These are phyloP conservation scores for Fusarium penzigii DNA, from an alignment of 2,329 filamentous ascomycete species.

Conservation along the genomic window DNA sequence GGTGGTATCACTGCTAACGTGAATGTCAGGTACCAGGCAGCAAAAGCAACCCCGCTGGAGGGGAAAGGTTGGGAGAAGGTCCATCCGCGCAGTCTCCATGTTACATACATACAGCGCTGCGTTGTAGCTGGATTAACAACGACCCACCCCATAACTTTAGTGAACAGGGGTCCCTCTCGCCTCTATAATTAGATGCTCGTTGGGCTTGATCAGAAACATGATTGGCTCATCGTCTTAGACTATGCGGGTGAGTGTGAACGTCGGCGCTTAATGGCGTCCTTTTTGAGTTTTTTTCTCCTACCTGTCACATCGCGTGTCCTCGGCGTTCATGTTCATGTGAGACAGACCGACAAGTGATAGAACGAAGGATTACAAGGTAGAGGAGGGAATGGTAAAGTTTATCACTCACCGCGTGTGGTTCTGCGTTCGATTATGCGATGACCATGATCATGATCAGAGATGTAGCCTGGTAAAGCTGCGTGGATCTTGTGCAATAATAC, in stretches of 20 bases:
- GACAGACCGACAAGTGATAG: background rate
- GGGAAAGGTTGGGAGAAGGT: slow-evolving; percentile 20
- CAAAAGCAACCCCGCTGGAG: slow-evolving; percentile 17
- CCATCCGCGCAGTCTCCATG: background rate
- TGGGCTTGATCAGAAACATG: slow-evolving; percentile 1
- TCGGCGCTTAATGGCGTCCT: slow-evolving; percentile 29
- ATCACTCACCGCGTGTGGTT: too few relatives aligned
- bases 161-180: slow-evolving; percentile 9
- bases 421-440: too few relatives aligned
- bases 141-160: slow-evolving; percentile 11
- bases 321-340: background rate
- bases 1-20: too few relatives aligned
- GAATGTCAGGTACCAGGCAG: slow-evolving; percentile 1
- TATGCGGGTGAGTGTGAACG: slow-evolving; percentile 27
- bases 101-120: background rate
- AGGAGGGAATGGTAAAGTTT: too few relatives aligned
- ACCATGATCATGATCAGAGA: too few relatives aligned
- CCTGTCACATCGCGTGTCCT: slow-evolving; percentile 4
- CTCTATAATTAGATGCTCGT: slow-evolving; percentile 29
- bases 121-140: too few relatives aligned
- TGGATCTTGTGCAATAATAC: too few relatives aligned
- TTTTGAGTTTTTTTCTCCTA: slow-evolving; percentile 1
- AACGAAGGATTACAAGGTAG: too few relatives aligned
- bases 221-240: slow-evolving; percentile 20
- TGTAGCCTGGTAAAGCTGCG: too few relatives aligned